Evolutionary conservation across 768 basidiomycete genomes (phyloP), one percentile per base, ranked within the genome.

Genomic region (Russula sp.): DNA sequence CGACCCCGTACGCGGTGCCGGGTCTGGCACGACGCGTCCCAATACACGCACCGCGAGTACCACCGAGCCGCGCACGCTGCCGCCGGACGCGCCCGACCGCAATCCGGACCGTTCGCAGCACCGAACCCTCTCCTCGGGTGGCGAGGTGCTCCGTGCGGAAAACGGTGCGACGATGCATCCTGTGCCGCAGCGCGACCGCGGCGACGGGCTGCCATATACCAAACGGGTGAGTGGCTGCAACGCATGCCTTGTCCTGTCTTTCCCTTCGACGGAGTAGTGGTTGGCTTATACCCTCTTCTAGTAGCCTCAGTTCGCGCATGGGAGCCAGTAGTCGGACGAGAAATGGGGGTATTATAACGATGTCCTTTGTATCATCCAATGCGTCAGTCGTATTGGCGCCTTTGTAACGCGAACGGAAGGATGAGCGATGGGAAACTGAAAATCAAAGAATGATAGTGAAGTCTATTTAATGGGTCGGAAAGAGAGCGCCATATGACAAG

Each of bases 91-190:
- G 31, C 64, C 62, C n/a, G 54, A 57, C 11, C 52, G 44, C 48
- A 47, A 50, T 39, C 44, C 22, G 32, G 53, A 59, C 7, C 62
- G 57, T n/a, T 40, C 51, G 8, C 62, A 66, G 53, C 62, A 55
- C 14, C 31, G 53, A 34, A 39, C 57, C 1, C 37, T 47, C 27
- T 37, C 57, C 20, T 27, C 48, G 11, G 62, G 48, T 4, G 57
- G 40, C 27, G 55, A 47, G 39, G 48, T 54, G 45, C 56, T 55
- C 11, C 39, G 35, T 39, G 34, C 44, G 2, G 62, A 51, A 47
- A 65, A 55, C n/a, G 53, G 57, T 11, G 52, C 63, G 42, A 55
- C 6, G 40, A 58, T 56, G 52, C 63, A 59, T 7, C 62, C 62
- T 6, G 48, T 49, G 20, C 62, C 53, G 18, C 55, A 58, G 39